Percentiles rank a stretch among this genome's conserved stretches.
Evolutionary conservation across 441 rosid genomes (phyloP).

Genomic region (Erodium moschatum): DNA sequence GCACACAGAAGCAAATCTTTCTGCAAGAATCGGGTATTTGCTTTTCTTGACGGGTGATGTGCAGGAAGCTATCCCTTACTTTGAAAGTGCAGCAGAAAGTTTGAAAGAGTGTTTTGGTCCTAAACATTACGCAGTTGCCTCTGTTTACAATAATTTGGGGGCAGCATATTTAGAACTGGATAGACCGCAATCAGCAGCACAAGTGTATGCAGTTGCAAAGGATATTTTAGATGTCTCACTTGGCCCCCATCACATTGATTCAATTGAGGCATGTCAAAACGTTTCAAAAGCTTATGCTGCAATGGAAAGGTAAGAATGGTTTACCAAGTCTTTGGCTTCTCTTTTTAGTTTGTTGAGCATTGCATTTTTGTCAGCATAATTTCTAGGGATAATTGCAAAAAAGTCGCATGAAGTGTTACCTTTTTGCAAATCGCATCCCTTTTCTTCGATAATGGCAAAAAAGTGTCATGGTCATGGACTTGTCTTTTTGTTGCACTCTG

Average conservation of each 20-base stretch:
- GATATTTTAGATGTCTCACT: neutral
- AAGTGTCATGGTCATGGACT: neutral
- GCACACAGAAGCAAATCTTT: conserved; percentile 76
- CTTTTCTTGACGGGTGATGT: conserved; percentile 25
- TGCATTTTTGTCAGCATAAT: no score
- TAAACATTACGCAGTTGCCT: neutral
- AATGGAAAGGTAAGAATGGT: conserved; percentile 1
- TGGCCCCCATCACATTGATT: neutral
- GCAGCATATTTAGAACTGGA: conserved; percentile 3
- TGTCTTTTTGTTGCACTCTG: neutral
- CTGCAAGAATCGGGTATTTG: conserved; percentile 88
- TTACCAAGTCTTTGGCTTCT: no score
- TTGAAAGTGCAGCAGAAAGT: neutral
- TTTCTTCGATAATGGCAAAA: no score
- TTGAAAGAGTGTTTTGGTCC: conserved; percentile 5
- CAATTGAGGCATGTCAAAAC: conserved; percentile 3
- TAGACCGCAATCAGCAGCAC: conserved; percentile 3
- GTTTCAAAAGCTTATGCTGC: neutral
- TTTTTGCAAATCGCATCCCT: no score
- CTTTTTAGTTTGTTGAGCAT: no score
- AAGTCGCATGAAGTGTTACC: no score
- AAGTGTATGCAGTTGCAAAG: conserved; percentile 7
- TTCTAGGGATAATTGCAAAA: no score
- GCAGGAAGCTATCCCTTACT: neutral
- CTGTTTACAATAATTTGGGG: conserved; percentile 4